phyloP scores from a whole-genome alignment of 768 basidiomycete species.

The Lentinula boryana region DNA sequence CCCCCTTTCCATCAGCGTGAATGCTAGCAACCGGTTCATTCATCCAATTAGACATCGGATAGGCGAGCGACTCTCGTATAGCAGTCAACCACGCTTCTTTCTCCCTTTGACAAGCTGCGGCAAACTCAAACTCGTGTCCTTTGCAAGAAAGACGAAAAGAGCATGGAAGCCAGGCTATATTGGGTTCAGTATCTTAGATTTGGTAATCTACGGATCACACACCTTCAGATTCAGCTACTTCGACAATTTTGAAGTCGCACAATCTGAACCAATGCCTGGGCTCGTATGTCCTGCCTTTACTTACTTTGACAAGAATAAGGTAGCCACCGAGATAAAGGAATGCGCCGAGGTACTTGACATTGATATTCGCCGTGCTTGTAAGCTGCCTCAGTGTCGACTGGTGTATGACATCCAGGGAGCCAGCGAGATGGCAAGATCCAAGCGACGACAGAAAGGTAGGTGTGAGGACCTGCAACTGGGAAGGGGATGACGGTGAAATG shows the following conservation, averaged over 20 bases:
- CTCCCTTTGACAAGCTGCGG: constrained; percentile 78
- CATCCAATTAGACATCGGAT: constrained; percentile 38
- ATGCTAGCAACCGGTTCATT: constrained; percentile 64
- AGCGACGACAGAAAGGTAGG: constrained; percentile 66
- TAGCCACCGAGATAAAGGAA: constrained; percentile 88
- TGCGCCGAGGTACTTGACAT: constrained; percentile 83
- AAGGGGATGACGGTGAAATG: constrained; percentile 17
- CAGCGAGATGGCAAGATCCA: constrained; percentile 73
- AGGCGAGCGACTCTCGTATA: constrained; percentile 47
- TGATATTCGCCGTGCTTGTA: constrained; percentile 43
- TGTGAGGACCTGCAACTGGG: constrained; percentile 33
- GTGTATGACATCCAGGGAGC: constrained; percentile 85
- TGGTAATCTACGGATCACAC: constrained; percentile 16
- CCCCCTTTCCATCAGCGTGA: constrained; percentile 38
- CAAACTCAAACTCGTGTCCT: constrained; percentile 79
- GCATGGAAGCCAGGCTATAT: constrained; percentile 69
- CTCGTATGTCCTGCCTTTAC: constrained; percentile 77
- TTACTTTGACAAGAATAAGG: constrained; percentile 80
- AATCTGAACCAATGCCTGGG: constrained; percentile 86
- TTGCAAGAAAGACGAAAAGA: constrained; percentile 69
- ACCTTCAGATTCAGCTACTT: constrained; percentile 73
- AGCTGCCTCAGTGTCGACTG: constrained; percentile 39
- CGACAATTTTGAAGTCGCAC: constrained; percentile 62
- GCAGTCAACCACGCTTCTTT: constrained; percentile 82
- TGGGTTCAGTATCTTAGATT: background rate